phyloP scores from a whole-genome alignment of 139 green algal species.

The Picochlorum sp. region DNA sequence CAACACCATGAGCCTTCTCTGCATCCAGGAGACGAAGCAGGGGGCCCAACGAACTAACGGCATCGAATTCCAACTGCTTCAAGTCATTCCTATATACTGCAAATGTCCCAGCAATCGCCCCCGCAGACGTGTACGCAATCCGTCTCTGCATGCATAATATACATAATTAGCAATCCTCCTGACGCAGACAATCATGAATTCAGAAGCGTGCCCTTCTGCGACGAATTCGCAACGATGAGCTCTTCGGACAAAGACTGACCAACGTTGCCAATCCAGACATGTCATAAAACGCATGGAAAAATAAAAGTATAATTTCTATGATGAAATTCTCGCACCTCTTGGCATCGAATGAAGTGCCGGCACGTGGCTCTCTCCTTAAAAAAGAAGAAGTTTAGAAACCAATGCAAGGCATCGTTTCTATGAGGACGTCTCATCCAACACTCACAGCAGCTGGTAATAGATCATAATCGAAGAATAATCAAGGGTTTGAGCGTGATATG shows the following conservation, averaged over 20 bases:
- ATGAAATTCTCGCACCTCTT: no score
- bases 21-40: conserved; percentile 67
- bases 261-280: background rate
- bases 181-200: background rate
- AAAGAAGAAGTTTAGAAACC: no score
- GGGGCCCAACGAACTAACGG: conserved; percentile 26
- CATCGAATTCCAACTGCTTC: conserved; percentile 42
- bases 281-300: no score
- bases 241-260: background rate
- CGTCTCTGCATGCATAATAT: conserved; percentile 23
- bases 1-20: conserved; percentile 69
- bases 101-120: conserved; percentile 6
- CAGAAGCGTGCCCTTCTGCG: background rate
- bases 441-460: no score
- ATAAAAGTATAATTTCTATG: no score
- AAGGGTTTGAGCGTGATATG: no score
- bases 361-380: no score
- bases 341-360: background rate
- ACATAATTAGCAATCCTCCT: background rate
- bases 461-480: no score
- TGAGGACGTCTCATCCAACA: no score
- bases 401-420: no score
- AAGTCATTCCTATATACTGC: conserved; percentile 33
- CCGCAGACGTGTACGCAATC: conserved; percentile 11
- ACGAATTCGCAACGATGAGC: conserved; percentile 1